Evolutionary conservation across 2,329 filamentous ascomycete genomes (phyloP), one percentile per base, ranked within the genome.

Genomic region (Rutstroemia sp.): DNA sequence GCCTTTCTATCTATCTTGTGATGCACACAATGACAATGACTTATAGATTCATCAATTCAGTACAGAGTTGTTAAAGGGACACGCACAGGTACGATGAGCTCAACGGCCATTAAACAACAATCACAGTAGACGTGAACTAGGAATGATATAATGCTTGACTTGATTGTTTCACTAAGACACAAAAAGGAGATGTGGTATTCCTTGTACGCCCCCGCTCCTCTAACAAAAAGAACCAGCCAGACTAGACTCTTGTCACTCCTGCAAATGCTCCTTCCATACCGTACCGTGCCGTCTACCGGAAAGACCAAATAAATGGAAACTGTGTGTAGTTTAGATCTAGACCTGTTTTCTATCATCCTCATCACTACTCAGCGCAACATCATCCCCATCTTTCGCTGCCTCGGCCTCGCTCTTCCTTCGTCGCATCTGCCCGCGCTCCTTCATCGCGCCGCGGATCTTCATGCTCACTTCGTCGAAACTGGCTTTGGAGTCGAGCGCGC

Each of bases 381-480:
- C 74, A 27, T 74, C 73, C 49, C 75, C 75, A 18, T 74, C 74
- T 30, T 70, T 71, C 60, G 52, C 70, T 62, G 54, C 69, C 65
- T 60, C 70, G 61, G 54, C 69, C 65, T 60, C 65, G 63, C 54
- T 73, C 69, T 65, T 74, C 63, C 70, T 72, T 67, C 67, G 70
- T 66, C 69, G 64, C 77, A 82, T 75, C 76, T 80, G 63, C 78
- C 86, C 86, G n/a, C 88, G 75, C 70, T 91, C 86, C 64, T 79
- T 77, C 88, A 97, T 95, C 4, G 90, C 90, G 63, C 85, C 87
- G 54, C 88, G 80, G 63, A 97, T 91, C 75, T 88, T 90, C 71
- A 83, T 82, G 68, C 83, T 91, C 2, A 95, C 90, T 71, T 95
- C 87, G 55, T 92, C 87, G 59, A 96, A 82, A 2, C 87, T 84